Evolutionary conservation across 1,284 basidiomycete genomes (phyloP), one percentile per base, ranked within the genome.

Genomic region (Vanrija sp.): DNA sequence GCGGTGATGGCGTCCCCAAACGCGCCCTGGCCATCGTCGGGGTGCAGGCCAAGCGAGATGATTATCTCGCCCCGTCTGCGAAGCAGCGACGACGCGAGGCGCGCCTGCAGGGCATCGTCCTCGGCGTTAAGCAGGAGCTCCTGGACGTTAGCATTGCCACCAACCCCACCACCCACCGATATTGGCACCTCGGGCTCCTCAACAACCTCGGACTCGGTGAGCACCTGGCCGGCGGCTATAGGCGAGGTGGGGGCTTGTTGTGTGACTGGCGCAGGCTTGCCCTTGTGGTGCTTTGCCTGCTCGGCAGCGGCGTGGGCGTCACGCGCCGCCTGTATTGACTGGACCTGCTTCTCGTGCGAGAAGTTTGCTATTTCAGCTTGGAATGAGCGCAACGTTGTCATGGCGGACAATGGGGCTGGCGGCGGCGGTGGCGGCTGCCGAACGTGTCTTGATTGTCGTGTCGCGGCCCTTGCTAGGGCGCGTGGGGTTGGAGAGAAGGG

Each of bases 361-460:
- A 76, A 72, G 19, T 57, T 58, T 48, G 72, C 73, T 48, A 76
- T 76, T 65, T 76, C 74, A 7, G 70, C 70, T 65, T 76, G 74
- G 61, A 76, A 76, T 16, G 74, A 74, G 52, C 71, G 67, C 15
- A 76, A 58, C 5, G 74, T 72, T 2, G 74, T 72, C 73, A 75
- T 75, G 16, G 12, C 58, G n/a, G 49, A 18, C 49, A 34, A 34
- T 15, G 9, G 34, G 34, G 10, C 34, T 6, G 28, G 28, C 10
- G 28, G 28, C 10, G 28, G 28, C 28, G 34, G 34, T 15, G 34
- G 14, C 5, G 34, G 12, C 9, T 12, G 34, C 9, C 34, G 34
- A 34, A 34, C 34, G 34, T 34, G 34, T 14, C 34, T 8, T 5
- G 34, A 12, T 8, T 34, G 34, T 14, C 12, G 34, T 12, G 34